Evolutionary conservation across 495 filamentous ascomycete genomes (phyloP).

Genomic region (Trichoderma orchidacearum): DNA sequence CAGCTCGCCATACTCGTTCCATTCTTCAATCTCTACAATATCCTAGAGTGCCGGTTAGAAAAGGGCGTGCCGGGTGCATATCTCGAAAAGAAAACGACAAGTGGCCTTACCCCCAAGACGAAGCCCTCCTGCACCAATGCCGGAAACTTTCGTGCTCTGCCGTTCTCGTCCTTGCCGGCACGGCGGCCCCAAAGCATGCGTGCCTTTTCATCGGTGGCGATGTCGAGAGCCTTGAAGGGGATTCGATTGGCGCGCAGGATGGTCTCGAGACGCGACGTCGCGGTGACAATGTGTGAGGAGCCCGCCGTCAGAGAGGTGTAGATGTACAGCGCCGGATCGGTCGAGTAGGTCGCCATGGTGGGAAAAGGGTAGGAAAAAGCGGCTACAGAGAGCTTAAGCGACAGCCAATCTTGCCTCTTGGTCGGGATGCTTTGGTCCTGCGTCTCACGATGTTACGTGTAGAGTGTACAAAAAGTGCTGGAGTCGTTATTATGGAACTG

Average conservation of each 20-base stretch:
- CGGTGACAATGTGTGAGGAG: slow-evolving; percentile 91
- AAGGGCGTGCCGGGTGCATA: too few species aligned
- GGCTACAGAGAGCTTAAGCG: slow-evolving; percentile 11
- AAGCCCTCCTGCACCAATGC: slow-evolving; percentile 77
- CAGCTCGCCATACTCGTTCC: slow-evolving; percentile 97
- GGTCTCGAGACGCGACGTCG: slow-evolving; percentile 87
- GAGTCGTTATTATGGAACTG: too few species aligned
- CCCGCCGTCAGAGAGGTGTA: slow-evolving; percentile 93
- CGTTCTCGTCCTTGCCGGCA: slow-evolving; percentile 42
- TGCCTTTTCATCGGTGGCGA: slow-evolving; percentile 84
- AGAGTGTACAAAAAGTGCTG: too few species aligned
- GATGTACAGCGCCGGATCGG: slow-evolving; percentile 75
- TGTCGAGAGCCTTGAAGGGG: slow-evolving; percentile 81
- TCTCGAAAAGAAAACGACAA: not conserved
- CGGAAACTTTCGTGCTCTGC: slow-evolving; percentile 68
- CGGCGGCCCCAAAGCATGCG: slow-evolving; percentile 82
- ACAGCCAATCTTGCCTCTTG: too few species aligned
- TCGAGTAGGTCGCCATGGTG: slow-evolving; percentile 38
- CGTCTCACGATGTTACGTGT: not conserved
- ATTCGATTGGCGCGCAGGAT: slow-evolving; percentile 93
- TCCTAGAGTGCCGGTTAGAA: slow-evolving; percentile 40
- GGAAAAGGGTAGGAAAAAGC: not conserved
- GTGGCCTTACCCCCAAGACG: slow-evolving; percentile 64
- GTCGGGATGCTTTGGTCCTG: slow-evolving; percentile 19
- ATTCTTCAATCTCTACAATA: slow-evolving; percentile 87